These are phyloP conservation scores for Russula ochroleuca DNA, from an alignment of 768 basidiomycete species.

Conservation along the genomic window DNA sequence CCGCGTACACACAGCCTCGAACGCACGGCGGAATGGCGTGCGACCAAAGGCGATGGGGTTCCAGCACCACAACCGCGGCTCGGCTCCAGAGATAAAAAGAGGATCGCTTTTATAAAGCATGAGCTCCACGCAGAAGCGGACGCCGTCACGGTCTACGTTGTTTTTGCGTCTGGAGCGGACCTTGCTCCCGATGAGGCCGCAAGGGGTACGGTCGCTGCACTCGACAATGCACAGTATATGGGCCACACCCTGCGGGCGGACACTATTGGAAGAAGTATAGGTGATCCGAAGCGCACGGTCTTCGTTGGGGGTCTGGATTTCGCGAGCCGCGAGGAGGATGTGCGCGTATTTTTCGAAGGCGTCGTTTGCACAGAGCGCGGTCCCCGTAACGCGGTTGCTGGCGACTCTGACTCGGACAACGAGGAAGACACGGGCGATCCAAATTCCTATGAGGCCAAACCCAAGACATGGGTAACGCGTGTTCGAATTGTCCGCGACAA, in stretches of 20 bases:
- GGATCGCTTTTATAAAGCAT: slow-evolving; percentile 88
- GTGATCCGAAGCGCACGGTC: slow-evolving; percentile 75
- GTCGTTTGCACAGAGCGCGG: slow-evolving; percentile 70
- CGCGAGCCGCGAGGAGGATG: slow-evolving; percentile 83
- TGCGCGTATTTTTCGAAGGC: slow-evolving; percentile 82
- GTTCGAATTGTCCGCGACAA: slow-evolving; percentile 89
- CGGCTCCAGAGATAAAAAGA: slow-evolving; percentile 83
- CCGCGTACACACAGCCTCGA: slow-evolving; percentile 51
- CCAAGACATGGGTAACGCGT: slow-evolving; percentile 63
- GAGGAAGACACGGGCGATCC: slow-evolving; percentile 32
- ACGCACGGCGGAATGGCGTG: slow-evolving; percentile 57
- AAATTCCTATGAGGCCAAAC: slow-evolving; percentile 35
- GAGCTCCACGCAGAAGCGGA: slow-evolving; percentile 79
- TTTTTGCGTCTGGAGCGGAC: slow-evolving; percentile 70
- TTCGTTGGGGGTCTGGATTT: slow-evolving; percentile 96
- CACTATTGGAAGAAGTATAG: slow-evolving; percentile 43
- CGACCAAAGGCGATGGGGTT: slow-evolving; percentile 36
- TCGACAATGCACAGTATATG: slow-evolving; percentile 70
- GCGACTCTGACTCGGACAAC: slow-evolving; percentile 31
- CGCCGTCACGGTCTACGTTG: slow-evolving; percentile 82
- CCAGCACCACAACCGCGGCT: slow-evolving; percentile 42
- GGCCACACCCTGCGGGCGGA: slow-evolving; percentile 80
- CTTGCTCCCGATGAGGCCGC: slow-evolving; percentile 77
- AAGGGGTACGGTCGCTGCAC: slow-evolving; percentile 48
- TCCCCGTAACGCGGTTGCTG: slow-evolving; percentile 38